Evolutionary conservation across 2,329 filamentous ascomycete genomes (phyloP).

Genomic region (Microascus cirrosus): DNA sequence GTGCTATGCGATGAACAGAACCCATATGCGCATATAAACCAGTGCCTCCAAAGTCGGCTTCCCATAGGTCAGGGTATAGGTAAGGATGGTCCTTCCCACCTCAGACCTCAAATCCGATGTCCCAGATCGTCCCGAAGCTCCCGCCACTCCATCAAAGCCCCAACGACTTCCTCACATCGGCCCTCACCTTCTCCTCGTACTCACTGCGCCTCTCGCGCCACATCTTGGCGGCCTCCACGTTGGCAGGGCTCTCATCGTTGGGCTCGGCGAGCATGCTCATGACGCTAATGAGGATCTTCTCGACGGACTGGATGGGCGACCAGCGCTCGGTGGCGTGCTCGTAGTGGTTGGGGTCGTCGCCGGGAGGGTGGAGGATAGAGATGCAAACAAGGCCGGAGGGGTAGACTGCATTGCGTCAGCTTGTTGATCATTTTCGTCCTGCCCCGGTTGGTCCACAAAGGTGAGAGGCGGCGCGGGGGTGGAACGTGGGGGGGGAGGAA

Average conservation of each 20-base stretch:
- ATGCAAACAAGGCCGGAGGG: conserved; percentile 89
- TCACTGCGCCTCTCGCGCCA: conserved; percentile 77
- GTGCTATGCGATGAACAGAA: conserved; percentile 10
- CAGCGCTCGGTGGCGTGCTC: conserved; percentile 91
- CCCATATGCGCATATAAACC: not conserved
- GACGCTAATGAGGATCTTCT: conserved; percentile 92
- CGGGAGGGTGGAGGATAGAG: conserved; percentile 92
- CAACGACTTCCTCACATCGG: conserved; percentile 68
- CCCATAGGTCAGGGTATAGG: not conserved
- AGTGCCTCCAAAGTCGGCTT: not conserved
- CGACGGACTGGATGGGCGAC: conserved; percentile 93
- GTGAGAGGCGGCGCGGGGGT: not conserved
- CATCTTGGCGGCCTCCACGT: conserved; percentile 93
- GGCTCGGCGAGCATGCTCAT: conserved; percentile 98
- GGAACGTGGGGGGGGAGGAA: not conserved
- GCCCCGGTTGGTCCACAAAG: too few species aligned
- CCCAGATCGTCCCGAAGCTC: not conserved
- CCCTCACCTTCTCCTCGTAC: conserved; percentile 78
- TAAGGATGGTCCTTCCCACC: not conserved
- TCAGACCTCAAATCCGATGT: not conserved
- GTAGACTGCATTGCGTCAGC: conserved; percentile 55
- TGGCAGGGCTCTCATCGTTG: conserved; percentile 93
- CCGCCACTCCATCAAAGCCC: conserved; percentile 45
- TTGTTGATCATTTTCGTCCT: not conserved
- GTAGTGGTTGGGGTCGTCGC: conserved; percentile 97